A percentile compares a stretch with the other conserved stretches of the same genome.
These are phyloP conservation scores for Globisporangium apiculatum DNA, from an alignment of 352 stramenopile species.

Conservation along the genomic window DNA sequence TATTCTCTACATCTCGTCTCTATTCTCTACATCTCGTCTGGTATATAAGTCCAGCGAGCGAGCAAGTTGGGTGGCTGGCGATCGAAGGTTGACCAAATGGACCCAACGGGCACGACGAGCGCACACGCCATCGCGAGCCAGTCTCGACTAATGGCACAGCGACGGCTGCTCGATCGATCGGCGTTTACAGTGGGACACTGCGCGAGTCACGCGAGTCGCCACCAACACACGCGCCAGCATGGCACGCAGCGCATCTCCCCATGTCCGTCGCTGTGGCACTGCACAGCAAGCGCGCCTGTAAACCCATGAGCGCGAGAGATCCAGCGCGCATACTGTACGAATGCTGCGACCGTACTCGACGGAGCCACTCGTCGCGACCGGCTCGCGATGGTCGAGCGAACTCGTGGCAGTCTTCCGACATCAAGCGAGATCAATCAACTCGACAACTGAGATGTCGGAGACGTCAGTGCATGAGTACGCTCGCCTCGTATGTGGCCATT, in stretches of 20 bases:
- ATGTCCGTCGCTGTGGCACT: too few relatives aligned
- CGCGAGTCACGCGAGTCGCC: too few relatives aligned
- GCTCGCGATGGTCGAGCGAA: too few relatives aligned
- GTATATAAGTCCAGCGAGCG: not conserved
- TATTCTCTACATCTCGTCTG: too few relatives aligned
- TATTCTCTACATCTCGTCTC: too few relatives aligned
- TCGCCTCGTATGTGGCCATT: not conserved
- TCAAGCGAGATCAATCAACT: not conserved
- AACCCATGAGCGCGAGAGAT: not conserved
- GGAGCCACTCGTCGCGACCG: not conserved
- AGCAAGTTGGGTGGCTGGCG: not conserved
- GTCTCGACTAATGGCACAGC: not conserved
- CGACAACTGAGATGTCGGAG: not conserved
- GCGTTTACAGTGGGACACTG: not conserved
- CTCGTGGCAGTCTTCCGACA: not conserved
- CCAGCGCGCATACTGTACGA: not conserved
- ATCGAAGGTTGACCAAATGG: not conserved
- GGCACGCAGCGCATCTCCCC: too few relatives aligned
- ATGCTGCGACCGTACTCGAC: not conserved
- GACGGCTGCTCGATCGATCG: not conserved
- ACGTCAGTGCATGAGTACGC: not conserved
- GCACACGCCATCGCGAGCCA: not conserved
- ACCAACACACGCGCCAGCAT: not conserved
- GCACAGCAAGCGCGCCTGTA: not conserved
- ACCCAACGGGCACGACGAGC: not conserved